Evolutionary conservation across 2,329 filamentous ascomycete species (phyloP).

Genomic region (Penicillium sp.): DNA sequence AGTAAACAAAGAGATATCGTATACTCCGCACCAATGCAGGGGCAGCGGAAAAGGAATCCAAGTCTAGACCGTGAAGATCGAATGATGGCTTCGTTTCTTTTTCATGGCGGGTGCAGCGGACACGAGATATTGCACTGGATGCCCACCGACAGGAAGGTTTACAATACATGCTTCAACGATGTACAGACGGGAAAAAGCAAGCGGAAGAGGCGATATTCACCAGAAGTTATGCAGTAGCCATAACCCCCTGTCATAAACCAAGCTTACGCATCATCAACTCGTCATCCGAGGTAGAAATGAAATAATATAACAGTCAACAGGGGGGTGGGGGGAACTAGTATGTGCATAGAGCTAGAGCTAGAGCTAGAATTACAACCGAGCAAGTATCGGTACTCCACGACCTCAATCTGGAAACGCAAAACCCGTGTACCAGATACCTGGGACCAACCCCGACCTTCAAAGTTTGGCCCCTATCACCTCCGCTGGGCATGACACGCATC

Average conservation of each 20-base stretch:
- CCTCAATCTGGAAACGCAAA: constrained; percentile 7
- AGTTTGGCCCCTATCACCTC: constrained; percentile 12
- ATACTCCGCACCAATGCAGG: neutral
- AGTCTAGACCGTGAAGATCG: constrained; percentile 3
- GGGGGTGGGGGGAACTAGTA: too few relatives aligned
- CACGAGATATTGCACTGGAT: constrained; percentile 21
- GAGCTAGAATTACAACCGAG: too few relatives aligned
- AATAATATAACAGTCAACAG: too few relatives aligned
- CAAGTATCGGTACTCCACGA: constrained; percentile 1
- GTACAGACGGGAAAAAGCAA: constrained; percentile 5
- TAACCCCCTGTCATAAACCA: neutral
- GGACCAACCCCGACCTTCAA: constrained; percentile 10
- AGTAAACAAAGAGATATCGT: neutral
- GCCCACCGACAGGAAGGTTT: neutral
- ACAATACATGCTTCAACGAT: neutral
- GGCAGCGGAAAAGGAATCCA: neutral
- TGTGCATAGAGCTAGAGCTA: too few relatives aligned
- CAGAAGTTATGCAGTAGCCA: neutral
- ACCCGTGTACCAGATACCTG: constrained; percentile 23
- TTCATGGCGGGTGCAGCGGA: constrained; percentile 26
- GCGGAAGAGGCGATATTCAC: constrained; percentile 3
- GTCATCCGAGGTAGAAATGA: too few relatives aligned
- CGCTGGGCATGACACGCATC: constrained; percentile 27
- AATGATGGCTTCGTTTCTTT: constrained; percentile 10
- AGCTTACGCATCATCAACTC: too few relatives aligned